These are phyloP conservation scores for Amanita polypyramis DNA, from an alignment of 768 basidiomycete genomes.

Conservation along the genomic window DNA sequence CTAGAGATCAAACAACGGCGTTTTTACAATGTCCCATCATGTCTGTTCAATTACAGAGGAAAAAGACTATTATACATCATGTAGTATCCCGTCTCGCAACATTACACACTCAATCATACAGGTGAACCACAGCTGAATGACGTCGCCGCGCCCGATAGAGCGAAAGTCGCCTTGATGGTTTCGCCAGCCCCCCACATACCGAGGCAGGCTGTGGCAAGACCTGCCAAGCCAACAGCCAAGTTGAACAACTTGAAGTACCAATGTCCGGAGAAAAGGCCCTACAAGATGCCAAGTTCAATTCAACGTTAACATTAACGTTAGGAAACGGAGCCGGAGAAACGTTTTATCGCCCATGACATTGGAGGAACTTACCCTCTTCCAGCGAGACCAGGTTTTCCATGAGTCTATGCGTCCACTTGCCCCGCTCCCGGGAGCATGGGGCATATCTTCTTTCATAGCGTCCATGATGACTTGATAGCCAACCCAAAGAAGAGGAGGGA, in stretches of 20 bases:
- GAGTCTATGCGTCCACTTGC: constrained; percentile 22
- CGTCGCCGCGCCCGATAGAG: constrained; percentile 26
- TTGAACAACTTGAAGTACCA: constrained; percentile 44
- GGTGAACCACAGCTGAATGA: constrained; percentile 48
- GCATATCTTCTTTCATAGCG: constrained; percentile 25
- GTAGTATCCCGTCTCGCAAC: too few relatives aligned
- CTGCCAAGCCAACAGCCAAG: constrained; percentile 31
- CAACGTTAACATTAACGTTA: background rate
- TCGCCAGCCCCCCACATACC: constrained; percentile 42
- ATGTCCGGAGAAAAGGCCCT: constrained; percentile 32
- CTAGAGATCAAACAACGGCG: too few relatives aligned
- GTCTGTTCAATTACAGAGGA: too few relatives aligned
- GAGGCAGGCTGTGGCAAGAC: constrained; percentile 37
- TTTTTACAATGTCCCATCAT: too few relatives aligned
- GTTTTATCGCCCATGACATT: background rate
- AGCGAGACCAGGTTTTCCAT: constrained; percentile 31
- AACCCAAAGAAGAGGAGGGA: constrained; percentile 33
- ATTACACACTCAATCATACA: constrained; percentile 14
- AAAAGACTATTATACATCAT: too few relatives aligned
- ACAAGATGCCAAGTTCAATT: background rate
- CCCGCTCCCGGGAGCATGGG: constrained; percentile 19
- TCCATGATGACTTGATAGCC: constrained; percentile 32
- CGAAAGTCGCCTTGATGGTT: constrained; percentile 32
- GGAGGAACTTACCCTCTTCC: constrained; percentile 24
- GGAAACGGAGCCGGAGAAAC: background rate